Conservation (phyloP, 208 protist genomes). For the Trichomonas tenax region DNA sequence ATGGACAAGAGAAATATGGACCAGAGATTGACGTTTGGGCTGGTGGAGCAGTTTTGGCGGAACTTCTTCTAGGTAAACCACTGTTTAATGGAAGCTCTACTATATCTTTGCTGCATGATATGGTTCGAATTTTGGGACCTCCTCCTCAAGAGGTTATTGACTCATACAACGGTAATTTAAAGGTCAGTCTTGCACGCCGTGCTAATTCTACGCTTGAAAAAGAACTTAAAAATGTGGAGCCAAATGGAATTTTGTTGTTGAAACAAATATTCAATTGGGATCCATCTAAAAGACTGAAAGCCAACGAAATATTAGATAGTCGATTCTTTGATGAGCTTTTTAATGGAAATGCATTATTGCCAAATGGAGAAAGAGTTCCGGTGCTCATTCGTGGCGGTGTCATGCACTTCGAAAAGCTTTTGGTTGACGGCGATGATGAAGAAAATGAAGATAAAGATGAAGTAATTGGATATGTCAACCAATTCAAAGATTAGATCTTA, state of each 20-base stretch:
- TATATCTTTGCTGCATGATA: slow-evolving; percentile 74
- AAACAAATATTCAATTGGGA: background rate
- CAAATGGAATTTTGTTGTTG: background rate
- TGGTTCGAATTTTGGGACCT: slow-evolving; percentile 61
- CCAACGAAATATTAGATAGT: background rate
- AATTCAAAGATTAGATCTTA: no score
- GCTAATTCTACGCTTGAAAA: background rate
- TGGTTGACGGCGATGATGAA: no score
- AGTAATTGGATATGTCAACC: no score
- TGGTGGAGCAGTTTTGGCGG: slow-evolving; percentile 86
- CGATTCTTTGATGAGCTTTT: background rate
- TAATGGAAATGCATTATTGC: background rate
- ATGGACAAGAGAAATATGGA: slow-evolving; percentile 74
- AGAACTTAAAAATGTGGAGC: background rate
- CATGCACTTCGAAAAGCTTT: no score
- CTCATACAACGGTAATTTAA: background rate
- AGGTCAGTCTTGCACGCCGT: background rate
- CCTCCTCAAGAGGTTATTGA: background rate
- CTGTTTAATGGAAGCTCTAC: slow-evolving; percentile 69
- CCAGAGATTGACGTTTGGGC: slow-evolving; percentile 65
- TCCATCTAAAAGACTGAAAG: background rate
- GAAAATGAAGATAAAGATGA: no score
- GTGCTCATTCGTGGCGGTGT: background rate
- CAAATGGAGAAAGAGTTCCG: background rate
- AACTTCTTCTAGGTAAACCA: slow-evolving; percentile 84